A percentile compares a stretch with the other conserved stretches of the same genome.
Conservation (phyloP, 2,329 filamentous ascomycete genomes). For the Colletotrichum destructivum region DNA sequence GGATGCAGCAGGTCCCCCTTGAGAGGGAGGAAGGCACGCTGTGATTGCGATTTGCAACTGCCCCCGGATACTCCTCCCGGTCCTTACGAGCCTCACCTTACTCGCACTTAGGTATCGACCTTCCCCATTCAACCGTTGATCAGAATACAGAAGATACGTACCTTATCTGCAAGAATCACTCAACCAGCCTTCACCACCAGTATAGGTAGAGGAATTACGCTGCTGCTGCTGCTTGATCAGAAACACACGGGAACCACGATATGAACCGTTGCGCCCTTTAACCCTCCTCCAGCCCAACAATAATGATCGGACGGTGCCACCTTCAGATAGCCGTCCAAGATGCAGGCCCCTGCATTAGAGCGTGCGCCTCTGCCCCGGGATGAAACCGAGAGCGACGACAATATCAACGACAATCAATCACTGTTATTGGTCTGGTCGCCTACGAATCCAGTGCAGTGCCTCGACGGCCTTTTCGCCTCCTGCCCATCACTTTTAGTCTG, state of each 20-base stretch:
- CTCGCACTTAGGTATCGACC: no score
- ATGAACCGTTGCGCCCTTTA: background rate
- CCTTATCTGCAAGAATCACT: background rate
- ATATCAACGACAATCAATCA: constrained; percentile 28
- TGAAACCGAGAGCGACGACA: constrained; percentile 26
- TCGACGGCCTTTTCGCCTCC: constrained; percentile 22
- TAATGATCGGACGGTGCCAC: background rate
- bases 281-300: background rate
- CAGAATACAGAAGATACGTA: background rate
- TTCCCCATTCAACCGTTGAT: background rate
- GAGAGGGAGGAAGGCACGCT: constrained; percentile 6
- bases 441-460: background rate
- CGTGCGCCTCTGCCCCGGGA: constrained; percentile 27
- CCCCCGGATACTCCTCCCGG: background rate
- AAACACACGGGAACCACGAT: background rate
- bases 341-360: constrained; percentile 40
- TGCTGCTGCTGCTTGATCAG: background rate
- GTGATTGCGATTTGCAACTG: background rate
- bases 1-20: background rate
- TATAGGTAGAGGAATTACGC: background rate
- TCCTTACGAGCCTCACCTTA: constrained; percentile 4
- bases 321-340: constrained; percentile 20
- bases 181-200: background rate
- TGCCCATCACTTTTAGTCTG: constrained; percentile 17
- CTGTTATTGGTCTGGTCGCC: constrained; percentile 19